Percentiles rank a stretch among this genome's conserved stretches.
These are phyloP conservation scores for Beauveria sp. DNA, from an alignment of 2,329 filamentous ascomycete genomes.

Conservation along the genomic window DNA sequence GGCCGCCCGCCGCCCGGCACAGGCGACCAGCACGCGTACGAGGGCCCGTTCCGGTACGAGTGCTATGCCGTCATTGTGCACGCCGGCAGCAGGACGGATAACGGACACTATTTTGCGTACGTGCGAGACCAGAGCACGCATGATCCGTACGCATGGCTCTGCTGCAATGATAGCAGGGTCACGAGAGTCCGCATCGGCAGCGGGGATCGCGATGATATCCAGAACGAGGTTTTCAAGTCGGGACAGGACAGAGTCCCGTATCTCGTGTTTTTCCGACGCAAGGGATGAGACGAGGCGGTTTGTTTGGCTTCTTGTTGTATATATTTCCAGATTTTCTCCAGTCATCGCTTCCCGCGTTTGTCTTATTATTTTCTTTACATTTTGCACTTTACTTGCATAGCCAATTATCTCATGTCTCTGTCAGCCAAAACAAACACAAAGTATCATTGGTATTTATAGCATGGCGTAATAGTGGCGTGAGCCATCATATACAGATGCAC, in stretches of 20 bases:
- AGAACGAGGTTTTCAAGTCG: slow-evolving; percentile 32
- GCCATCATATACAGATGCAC: no score
- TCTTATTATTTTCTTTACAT: no score
- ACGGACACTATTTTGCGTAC: slow-evolving; percentile 74
- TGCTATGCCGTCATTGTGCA: slow-evolving; percentile 82
- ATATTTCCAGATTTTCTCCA: no score
- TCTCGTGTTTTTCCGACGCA: slow-evolving; percentile 38
- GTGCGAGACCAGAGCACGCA: slow-evolving; percentile 49
- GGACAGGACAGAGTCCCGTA: slow-evolving; percentile 36
- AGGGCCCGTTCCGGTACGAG: slow-evolving; percentile 65
- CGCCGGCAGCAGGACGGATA: slow-evolving; percentile 55
- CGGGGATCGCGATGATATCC: slow-evolving; percentile 25
- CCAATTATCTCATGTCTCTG: no score
- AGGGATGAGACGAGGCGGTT: slow-evolving; percentile 16
- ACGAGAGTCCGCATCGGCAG: slow-evolving; percentile 35
- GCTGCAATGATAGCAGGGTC: slow-evolving; percentile 40
- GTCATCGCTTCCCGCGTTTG: no score
- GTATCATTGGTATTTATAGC: no score
- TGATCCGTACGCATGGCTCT: slow-evolving; percentile 39
- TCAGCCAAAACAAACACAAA: no score
- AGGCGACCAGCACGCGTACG: slow-evolving; percentile 32
- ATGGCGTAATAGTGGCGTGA: no score
- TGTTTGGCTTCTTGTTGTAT: no score
- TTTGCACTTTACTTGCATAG: no score
- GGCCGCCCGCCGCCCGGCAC: slow-evolving; percentile 21